Percentiles rank a stretch among this genome's conserved stretches.
Evolutionary conservation across 2,329 filamentous ascomycete species (phyloP).

Genomic region (Fusarium sublunatum): DNA sequence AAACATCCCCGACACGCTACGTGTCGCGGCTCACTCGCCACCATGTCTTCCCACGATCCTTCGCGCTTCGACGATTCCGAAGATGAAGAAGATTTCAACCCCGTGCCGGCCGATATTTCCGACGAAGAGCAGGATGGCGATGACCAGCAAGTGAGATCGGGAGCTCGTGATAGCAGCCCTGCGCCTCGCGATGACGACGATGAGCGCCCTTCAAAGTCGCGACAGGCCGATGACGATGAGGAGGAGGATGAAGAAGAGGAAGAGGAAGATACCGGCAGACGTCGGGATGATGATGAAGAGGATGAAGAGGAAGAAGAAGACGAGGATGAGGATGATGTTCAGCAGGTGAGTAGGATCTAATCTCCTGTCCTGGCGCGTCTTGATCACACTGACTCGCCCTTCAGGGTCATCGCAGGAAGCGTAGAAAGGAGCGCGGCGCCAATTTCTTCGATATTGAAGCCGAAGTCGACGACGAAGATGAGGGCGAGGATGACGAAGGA

Average conservation of each 20-base stretch:
- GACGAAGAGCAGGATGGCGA: constrained; percentile 65
- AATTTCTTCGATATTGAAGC: constrained; percentile 98
- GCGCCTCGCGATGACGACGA: constrained; percentile 51
- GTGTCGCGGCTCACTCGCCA: constrained; percentile 37
- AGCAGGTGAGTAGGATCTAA: constrained; percentile 60
- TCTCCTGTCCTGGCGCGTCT: constrained; percentile 10
- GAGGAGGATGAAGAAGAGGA: constrained; percentile 53
- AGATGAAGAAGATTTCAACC: constrained; percentile 92
- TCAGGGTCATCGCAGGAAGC: constrained; percentile 80
- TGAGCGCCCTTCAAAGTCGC: constrained; percentile 40
- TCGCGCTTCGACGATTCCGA: constrained; percentile 71
- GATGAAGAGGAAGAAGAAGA: constrained; percentile 69
- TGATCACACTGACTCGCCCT: constrained; percentile 30
- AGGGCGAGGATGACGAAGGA: constrained; percentile 88
- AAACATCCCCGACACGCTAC: constrained; percentile 29
- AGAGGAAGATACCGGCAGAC: constrained; percentile 51
- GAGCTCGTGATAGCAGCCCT: constrained; percentile 54
- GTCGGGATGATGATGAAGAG: constrained; percentile 55
- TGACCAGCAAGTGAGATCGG: constrained; percentile 53
- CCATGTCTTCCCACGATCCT: constrained; percentile 61
- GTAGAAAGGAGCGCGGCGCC: constrained; percentile 79
- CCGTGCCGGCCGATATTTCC: constrained; percentile 76
- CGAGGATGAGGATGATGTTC: constrained; percentile 75
- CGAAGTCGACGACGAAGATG: constrained; percentile 95
- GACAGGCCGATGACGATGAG: constrained; percentile 57